Conservation (phyloP, 129 eudicot genomes). For the Cynara cardunculus region DNA sequence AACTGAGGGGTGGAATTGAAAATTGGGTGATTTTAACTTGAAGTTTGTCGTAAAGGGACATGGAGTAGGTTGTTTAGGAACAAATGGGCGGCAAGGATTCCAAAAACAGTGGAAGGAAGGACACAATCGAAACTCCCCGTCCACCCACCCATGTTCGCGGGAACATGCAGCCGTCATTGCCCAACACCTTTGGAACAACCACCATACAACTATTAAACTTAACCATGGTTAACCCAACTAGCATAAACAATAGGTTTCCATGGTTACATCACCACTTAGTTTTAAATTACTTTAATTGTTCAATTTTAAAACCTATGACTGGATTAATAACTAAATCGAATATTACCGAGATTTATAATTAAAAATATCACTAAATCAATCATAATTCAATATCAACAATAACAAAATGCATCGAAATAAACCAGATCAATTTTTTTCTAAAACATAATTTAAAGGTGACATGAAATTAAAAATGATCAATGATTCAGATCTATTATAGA, state of each 20-base stretch:
- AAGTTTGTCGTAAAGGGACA: slow-evolving; percentile 3
- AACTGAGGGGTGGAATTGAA: background rate
- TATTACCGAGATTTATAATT: too few species aligned
- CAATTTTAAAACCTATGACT: background rate
- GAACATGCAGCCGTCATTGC: slow-evolving; percentile 23
- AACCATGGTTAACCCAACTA: background rate
- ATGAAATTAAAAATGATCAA: too few species aligned
- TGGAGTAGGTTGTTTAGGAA: background rate
- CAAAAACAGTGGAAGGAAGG: slow-evolving; percentile 18
- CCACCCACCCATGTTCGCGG: slow-evolving; percentile 18
- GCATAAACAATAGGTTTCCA: background rate
- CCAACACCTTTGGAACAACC: slow-evolving; percentile 28
- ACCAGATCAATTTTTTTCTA: too few species aligned
- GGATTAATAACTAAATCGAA: background rate
- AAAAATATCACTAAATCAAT: background rate
- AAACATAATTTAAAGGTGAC: too few species aligned
- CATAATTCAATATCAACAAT: too few species aligned
- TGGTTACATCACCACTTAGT: background rate
- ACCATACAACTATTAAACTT: background rate
- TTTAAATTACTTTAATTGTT: background rate
- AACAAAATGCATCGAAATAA: too few species aligned
- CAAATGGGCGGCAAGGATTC: slow-evolving; percentile 9
- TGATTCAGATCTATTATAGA: too few species aligned
- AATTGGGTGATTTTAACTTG: background rate
- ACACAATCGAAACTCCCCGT: slow-evolving; percentile 21